Evolutionary conservation across 2,329 filamentous ascomycete species (phyloP), one percentile per base, ranked within the genome.

Genomic region (Zarea fungicola): DNA sequence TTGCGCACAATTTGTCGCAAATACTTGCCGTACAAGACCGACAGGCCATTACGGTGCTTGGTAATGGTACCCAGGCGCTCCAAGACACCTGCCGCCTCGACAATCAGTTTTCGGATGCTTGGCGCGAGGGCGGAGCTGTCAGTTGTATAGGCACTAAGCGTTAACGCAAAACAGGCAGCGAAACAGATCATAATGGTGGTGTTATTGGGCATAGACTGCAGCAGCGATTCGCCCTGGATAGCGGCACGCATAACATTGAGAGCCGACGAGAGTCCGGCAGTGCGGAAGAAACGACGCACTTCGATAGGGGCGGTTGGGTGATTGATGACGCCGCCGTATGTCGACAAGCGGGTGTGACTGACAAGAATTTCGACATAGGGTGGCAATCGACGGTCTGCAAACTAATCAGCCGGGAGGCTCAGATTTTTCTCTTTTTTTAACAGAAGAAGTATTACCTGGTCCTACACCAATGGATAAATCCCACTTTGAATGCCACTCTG

Each of bases 121-220:
- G 81, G 80, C 0, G 80, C 81, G 1, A 85, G 62, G 44, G 75
- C 76, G 0, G 77, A 81, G 49, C 73, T 75, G 23, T 75, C 79
- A 0, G 75, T 72, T 3, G 79, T 74, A 41, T 80, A 78, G 0
- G 79, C 74, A 55, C 80, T 83, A 5, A 86, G 71, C 9, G 79
- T 77, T n/a, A 86, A 64, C 0, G 83, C 82, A 53, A 85, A 85
- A 56, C 81, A 85, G 5, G 83, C 83, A 0, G 85, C 84, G 54
- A 87, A 88, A 1, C 84, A 85, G 11, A 89, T 86, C 85, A 89
- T 89, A 54, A 88, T 86, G 48, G 84, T 79, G 0, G 85, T 87
- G 56, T 89, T 89, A 63, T 89, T 89, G 0, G 85, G 85, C 84
- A 89, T 89, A 0, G 84, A 87, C 48, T 81, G 81, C 0, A 89